Base-by-base conservation (phyloP, 108 stramenopile genomes). In the Pseudonitzschia delicatissima region DNA sequence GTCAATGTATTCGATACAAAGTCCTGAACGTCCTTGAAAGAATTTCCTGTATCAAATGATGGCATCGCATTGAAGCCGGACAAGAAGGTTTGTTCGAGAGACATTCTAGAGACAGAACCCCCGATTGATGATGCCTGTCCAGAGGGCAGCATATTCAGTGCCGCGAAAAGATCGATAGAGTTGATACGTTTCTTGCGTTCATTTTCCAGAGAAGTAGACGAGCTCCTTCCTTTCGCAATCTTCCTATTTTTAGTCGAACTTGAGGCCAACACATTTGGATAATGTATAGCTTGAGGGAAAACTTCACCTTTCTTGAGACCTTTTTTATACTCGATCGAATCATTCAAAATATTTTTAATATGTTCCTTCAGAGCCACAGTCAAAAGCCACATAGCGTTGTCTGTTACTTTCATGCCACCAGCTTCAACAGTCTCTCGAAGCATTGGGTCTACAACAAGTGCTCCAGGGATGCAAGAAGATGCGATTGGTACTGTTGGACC, bases 381-480 rank as follows among this genome's bases (percentile, higher is more conserved):
- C 61, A 87, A 32, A 29, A 91, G 66, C 87, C 90, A 91, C 8
- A 85, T 63, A 3, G 90, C 87, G 64, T 84, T 66, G 53, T 91
- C 85, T 8, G 87, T 82, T 20, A 80, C 81, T 31, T 64, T 68
- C 77, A 88, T 62, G 0, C 68, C 68, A 23, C 51, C 73, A 34
- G 81, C 49, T 47, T 77, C 47, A 23, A 65, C 68, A 39, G 69
- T 57, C 48, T 74, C 55, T 40, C 82, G 82, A 4, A 88, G 74
- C 39, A 76, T 52, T 20, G 85, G 85, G 55, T 87, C 84, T 39
- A 88, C 76, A 12, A 73, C 63, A 18, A 91, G 62, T 12, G 85
- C 79, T 23, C 87, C 90, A 15, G 90, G 90, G 45, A 88, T 71
- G 50, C 66, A 64, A 51, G 72, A 69, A 31, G 83, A 77, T 25